These are phyloP conservation scores for Colletotrichum incanum DNA, from an alignment of 2,329 filamentous ascomycete genomes.

Conservation along the genomic window DNA sequence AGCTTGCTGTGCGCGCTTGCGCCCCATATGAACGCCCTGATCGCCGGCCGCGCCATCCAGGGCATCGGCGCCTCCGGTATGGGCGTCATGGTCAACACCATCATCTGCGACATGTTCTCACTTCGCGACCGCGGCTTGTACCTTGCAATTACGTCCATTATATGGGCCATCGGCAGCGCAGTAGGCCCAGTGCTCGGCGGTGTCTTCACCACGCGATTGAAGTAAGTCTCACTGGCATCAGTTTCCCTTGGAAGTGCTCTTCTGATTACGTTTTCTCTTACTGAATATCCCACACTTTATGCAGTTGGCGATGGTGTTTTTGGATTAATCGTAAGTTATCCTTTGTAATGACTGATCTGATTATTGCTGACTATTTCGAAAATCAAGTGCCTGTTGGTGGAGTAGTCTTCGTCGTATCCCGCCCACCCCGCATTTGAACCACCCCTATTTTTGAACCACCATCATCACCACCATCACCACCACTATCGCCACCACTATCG, in stretches of 20 bases:
- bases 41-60: conserved; percentile 57
- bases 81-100: conserved; percentile 59
- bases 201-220: conserved; percentile 58
- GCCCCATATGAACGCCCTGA: conserved; percentile 57
- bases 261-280: conserved; percentile 61
- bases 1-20: conserved; percentile 69
- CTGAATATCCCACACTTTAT: conserved; percentile 61
- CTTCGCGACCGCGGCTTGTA: conserved; percentile 52
- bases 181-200: conserved; percentile 63
- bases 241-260: conserved; percentile 38
- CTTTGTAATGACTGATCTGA: too few species aligned
- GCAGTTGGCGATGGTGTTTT: conserved; percentile 61
- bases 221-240: conserved; percentile 50
- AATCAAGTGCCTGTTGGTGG: conserved; percentile 50
- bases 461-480: too few species aligned
- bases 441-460: too few species aligned
- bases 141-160: conserved; percentile 54
- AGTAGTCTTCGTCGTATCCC: conserved; percentile 46
- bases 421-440: too few species aligned
- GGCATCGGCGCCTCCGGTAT: conserved; percentile 64
- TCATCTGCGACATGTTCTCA: conserved; percentile 55
- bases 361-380: conserved; percentile 42
- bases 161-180: conserved; percentile 58
- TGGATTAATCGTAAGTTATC: conserved; percentile 52
- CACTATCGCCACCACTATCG: too few species aligned